Percentiles rank a stretch among this genome's conserved stretches.
phyloP scores from a whole-genome alignment of 306 rosid species.

The Acmispon strigosus region DNA sequence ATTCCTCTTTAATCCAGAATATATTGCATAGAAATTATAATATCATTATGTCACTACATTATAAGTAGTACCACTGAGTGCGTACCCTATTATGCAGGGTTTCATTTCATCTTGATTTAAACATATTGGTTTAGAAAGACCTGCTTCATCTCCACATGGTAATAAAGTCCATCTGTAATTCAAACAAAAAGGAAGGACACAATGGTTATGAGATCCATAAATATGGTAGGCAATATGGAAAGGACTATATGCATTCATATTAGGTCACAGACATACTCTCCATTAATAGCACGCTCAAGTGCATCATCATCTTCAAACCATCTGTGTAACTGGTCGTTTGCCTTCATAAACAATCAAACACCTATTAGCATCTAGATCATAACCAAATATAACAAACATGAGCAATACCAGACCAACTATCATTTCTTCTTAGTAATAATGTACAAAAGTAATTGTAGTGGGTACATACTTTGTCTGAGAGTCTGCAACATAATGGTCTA shows the following conservation, averaged over 20 bases:
- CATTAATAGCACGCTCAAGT: conserved; percentile 77
- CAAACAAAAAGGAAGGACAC: background rate
- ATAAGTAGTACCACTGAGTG: background rate
- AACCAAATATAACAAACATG: conserved; percentile 5
- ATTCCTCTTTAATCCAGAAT: background rate
- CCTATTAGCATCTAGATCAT: conserved; percentile 21
- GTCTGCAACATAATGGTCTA: conserved; percentile 73
- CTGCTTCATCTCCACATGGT: conserved; percentile 54
- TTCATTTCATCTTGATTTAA: conserved; percentile 56
- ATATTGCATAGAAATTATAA: background rate
- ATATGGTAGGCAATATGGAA: background rate
- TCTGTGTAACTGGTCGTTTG: conserved; percentile 52
- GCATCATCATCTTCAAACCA: conserved; percentile 95
- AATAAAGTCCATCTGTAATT: conserved; percentile 63
- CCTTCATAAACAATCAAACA: conserved; percentile 45
- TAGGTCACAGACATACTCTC: conserved; percentile 57
- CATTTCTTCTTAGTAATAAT: too few species aligned
- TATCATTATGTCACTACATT: background rate
- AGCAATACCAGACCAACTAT: conserved; percentile 3
- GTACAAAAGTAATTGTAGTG: too few species aligned
- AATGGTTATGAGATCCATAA: background rate
- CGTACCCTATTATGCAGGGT: conserved; percentile 68
- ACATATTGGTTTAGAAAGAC: conserved; percentile 41
- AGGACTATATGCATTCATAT: conserved; percentile 5
- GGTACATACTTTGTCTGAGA: conserved; percentile 82